Evolutionary conservation across 2,329 filamentous ascomycete species (phyloP).

Genomic region (Cordyceps tenuipes): DNA sequence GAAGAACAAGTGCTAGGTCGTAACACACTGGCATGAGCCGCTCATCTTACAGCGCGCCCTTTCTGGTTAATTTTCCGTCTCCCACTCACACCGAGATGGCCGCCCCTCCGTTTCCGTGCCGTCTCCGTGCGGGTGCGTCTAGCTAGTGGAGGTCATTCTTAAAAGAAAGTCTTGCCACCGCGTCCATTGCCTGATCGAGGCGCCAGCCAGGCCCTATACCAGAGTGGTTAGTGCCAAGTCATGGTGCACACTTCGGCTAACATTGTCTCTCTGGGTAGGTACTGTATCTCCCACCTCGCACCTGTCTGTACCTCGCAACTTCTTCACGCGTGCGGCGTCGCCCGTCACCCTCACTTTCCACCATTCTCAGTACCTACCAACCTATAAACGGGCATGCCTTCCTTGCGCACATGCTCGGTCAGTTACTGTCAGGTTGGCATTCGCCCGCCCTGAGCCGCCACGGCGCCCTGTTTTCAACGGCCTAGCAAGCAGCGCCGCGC

Average conservation of each 20-base stretch:
- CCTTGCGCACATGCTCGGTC: not conserved
- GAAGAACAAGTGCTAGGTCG: not conserved
- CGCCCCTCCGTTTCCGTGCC: conserved; percentile 1
- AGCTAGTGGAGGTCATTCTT: conserved; percentile 1
- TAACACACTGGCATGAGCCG: too few relatives aligned
- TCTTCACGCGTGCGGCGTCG: not conserved
- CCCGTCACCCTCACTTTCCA: not conserved
- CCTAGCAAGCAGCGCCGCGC: not conserved
- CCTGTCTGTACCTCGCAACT: too few relatives aligned
- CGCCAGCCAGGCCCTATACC: not conserved
- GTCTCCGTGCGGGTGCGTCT: conserved; percentile 6
- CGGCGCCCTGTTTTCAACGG: not conserved
- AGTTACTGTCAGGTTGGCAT: not conserved
- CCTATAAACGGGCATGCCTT: not conserved
- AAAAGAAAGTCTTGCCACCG: not conserved
- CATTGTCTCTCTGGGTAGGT: not conserved
- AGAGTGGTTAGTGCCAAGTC: not conserved
- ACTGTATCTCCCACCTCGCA: not conserved
- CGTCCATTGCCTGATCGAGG: conserved; percentile 5
- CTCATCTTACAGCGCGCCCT: not conserved
- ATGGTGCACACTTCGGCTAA: not conserved
- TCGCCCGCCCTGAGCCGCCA: not conserved
- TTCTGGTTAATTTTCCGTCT: not conserved
- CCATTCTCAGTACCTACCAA: not conserved
- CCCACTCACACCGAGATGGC: not conserved